Base-by-base conservation (phyloP, 306 rosid species). In the Coriaria nepalensis region DNA sequence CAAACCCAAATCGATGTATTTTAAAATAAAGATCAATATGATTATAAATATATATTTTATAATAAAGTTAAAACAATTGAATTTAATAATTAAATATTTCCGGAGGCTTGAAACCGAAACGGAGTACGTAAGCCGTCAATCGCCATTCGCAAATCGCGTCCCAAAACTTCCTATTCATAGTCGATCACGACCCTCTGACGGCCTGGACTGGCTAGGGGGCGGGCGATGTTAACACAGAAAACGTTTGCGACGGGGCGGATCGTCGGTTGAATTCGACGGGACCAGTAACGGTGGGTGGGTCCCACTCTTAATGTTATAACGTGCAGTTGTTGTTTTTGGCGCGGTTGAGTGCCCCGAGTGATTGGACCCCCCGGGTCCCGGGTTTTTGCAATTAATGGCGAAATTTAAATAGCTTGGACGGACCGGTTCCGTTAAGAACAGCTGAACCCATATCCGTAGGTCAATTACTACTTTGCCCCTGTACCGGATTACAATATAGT, bases 341-440 rank as follows among this genome's bases (percentile, higher is more conserved):
- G 48, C 43, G 51, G 68, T 37, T 56, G 59, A 64, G 50, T 47
- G n/a, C n/a, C n/a, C n/a, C n/a, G n/a, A n/a, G n/a, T n/a, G 29
- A 20, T 20, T 20, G 29, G 29, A 20, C 29, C 3, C 3, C 29
- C 29, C 29, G 29, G 29, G 29, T 20, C 29, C 49, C 72, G 64
- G 52, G 67, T 53, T 49, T 12, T 41, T 10, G 65, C 86, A 20
- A 74, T 74, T 81, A 45, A 81, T 72, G 61, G 52, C 42, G 40
- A 10, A 8, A 8, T 33, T 53, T 38, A 52, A 52, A 39, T 8
- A 8, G 40, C 11, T 41, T 37, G n/a, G 48, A 8, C 14, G 50
- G 29, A 20, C 6, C 10, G 14, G 10, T 43, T 55, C 35, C 36
- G 50, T 55, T 20, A 20, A 20, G 29, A 20, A 20, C 3, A 3